Evolutionary conservation across 176 grass and related monocot genomes (phyloP).

Genomic region (Bromus sterilis): DNA sequence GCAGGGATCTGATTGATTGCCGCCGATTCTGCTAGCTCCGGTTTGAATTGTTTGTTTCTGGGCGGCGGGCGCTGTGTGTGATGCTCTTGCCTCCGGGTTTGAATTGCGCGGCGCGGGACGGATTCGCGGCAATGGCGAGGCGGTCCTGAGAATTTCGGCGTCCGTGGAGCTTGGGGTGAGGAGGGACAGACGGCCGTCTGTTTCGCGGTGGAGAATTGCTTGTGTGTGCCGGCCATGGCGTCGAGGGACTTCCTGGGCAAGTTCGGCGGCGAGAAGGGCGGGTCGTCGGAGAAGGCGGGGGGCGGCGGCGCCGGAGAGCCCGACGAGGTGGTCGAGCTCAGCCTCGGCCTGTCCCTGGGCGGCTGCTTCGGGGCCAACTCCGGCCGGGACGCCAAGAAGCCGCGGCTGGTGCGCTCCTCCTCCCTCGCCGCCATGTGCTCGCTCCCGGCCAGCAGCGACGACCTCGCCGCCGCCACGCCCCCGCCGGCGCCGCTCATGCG

Average conservation of each 20-base stretch:
- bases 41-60: constrained; percentile 1
- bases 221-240: constrained; percentile 7
- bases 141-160: neutral
- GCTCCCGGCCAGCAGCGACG: constrained; percentile 19
- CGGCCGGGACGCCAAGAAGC: constrained; percentile 42
- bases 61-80: neutral
- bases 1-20: neutral
- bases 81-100: neutral
- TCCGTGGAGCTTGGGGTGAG: neutral
- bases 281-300: neutral
- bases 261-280: constrained; percentile 35
- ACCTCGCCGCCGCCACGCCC: constrained; percentile 16
- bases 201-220: neutral
- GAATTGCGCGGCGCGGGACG: neutral
- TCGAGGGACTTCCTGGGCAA: constrained; percentile 59
- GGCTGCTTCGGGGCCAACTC: constrained; percentile 70
- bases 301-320: constrained; percentile 1
- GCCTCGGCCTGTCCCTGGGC: constrained; percentile 69
- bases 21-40: neutral
- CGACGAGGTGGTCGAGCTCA: constrained; percentile 67
- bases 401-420: constrained; percentile 47
- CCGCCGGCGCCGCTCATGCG: constrained; percentile 35
- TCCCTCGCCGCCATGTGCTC: constrained; percentile 61
- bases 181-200: neutral
- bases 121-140: neutral